These are phyloP conservation scores for Aspergillus ustus DNA, from an alignment of 2,329 filamentous ascomycete species.

Conservation along the genomic window DNA sequence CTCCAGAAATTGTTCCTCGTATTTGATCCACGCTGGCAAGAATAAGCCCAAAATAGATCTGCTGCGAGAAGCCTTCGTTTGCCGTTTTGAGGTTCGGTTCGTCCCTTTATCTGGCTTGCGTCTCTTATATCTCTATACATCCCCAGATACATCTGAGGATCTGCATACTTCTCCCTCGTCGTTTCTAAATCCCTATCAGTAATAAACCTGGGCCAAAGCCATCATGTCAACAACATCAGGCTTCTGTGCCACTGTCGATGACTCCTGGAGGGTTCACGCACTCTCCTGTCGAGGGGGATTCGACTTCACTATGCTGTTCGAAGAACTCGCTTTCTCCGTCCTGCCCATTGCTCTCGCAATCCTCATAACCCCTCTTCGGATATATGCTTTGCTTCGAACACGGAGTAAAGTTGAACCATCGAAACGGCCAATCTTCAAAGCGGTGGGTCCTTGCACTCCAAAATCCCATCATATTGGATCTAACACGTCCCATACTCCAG, in stretches of 20 bases:
- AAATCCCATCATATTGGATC: background rate
- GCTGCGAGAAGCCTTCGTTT: background rate
- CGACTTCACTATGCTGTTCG: conserved; percentile 17
- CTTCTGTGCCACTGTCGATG: background rate
- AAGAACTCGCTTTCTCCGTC: conserved; percentile 11
- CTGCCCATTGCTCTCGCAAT: conserved; percentile 3
- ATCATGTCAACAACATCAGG: background rate
- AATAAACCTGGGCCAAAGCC: background rate
- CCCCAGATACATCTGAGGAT: background rate
- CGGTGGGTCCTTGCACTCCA: background rate
- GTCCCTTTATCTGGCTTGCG: background rate
- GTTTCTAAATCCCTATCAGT: background rate
- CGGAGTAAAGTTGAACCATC: background rate
- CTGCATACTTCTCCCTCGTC: conserved; percentile 7
- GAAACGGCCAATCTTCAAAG: conserved; percentile 2
- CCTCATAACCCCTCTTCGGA: background rate
- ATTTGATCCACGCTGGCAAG: background rate
- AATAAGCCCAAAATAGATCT: conserved; percentile 1
- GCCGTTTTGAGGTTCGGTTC: background rate
- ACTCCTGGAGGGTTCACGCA: conserved; percentile 10
- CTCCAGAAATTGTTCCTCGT: background rate
- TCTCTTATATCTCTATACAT: conserved; percentile 5
- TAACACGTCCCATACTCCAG: background rate
- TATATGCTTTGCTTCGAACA: conserved; percentile 7
- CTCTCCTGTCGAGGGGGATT: conserved; percentile 14